Evolutionary conservation across 805 yeast species (phyloP).

Genomic region (Candida boidinii): DNA sequence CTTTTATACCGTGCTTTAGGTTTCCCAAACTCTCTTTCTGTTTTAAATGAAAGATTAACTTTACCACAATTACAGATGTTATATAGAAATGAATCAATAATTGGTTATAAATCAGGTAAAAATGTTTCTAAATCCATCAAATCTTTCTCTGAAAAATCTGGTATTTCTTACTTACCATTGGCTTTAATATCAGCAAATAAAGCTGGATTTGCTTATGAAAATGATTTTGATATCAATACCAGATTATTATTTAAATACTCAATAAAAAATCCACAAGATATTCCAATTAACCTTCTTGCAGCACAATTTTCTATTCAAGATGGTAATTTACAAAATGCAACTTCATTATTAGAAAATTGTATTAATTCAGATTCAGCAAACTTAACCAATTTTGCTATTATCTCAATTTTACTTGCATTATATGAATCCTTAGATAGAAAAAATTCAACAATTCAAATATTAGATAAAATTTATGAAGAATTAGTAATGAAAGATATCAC

Average conservation of each 20-base stretch:
- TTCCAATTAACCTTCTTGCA: slow-evolving; percentile 25
- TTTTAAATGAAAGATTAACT: slow-evolving; percentile 24
- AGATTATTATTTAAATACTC: slow-evolving; percentile 27
- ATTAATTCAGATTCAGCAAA: slow-evolving; percentile 4
- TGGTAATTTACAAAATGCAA: slow-evolving; percentile 26
- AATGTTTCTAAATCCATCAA: slow-evolving; percentile 11
- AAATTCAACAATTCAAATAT: slow-evolving; percentile 22
- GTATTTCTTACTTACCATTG: slow-evolving; percentile 18
- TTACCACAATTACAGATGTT: slow-evolving; percentile 31
- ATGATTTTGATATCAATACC: slow-evolving; percentile 15
- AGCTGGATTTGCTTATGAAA: slow-evolving; percentile 9
- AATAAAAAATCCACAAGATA: slow-evolving; percentile 17
- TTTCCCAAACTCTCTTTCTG: slow-evolving; percentile 21
- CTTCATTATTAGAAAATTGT: slow-evolving; percentile 27
- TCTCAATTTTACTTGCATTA: slow-evolving; percentile 39
- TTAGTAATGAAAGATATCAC: slow-evolving; percentile 8
- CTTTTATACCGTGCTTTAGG: slow-evolving; percentile 22
- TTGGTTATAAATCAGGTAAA: slow-evolving; percentile 32
- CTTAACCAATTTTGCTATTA: slow-evolving; percentile 34
- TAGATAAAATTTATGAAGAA: slow-evolving; percentile 21
- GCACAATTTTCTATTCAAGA: slow-evolving; percentile 24
- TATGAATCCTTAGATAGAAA: slow-evolving; percentile 37
- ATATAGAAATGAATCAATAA: slow-evolving; percentile 34
- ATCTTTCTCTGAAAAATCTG: slow-evolving; percentile 10
- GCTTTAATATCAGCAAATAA: slow-evolving; percentile 16